Evolutionary conservation across 2,329 filamentous ascomycete species (phyloP).

Genomic region (Ceratocystis huliohia): DNA sequence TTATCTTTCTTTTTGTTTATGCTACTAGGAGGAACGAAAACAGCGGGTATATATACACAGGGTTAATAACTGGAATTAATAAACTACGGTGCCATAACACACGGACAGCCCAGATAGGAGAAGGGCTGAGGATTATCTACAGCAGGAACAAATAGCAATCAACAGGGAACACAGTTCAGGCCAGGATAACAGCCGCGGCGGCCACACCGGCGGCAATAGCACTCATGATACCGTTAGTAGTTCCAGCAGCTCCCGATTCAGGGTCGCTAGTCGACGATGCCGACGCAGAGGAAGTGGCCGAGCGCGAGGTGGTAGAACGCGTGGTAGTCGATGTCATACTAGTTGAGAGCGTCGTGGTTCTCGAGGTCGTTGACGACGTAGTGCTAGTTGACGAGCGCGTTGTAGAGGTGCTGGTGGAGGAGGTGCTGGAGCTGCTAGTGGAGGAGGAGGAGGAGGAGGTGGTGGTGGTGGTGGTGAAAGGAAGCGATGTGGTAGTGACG

Average conservation of each 20-base stretch:
- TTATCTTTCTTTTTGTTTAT: not conserved
- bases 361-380: not conserved
- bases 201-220: slow-evolving; percentile 3
- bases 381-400: not conserved
- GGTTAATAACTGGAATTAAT: slow-evolving; percentile 7
- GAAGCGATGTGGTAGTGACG: not conserved
- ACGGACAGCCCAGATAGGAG: not conserved
- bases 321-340: not conserved
- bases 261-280: slow-evolving; percentile 3
- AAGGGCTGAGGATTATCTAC: not conserved
- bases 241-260: not conserved
- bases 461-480: not conserved
- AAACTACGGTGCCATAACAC: slow-evolving; percentile 1
- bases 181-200: not conserved
- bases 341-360: slow-evolving; percentile 9
- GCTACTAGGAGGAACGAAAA: not conserved
- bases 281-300: not conserved
- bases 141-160: not conserved
- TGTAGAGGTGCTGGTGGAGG: not conserved
- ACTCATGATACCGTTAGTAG: not conserved
- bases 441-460: not conserved
- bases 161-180: not conserved
- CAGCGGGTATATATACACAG: slow-evolving; percentile 3
- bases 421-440: not conserved
- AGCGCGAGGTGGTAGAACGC: not conserved